Evolutionary conservation across 345 rosid species (phyloP).

Genomic region (Corchorus olitorius): DNA sequence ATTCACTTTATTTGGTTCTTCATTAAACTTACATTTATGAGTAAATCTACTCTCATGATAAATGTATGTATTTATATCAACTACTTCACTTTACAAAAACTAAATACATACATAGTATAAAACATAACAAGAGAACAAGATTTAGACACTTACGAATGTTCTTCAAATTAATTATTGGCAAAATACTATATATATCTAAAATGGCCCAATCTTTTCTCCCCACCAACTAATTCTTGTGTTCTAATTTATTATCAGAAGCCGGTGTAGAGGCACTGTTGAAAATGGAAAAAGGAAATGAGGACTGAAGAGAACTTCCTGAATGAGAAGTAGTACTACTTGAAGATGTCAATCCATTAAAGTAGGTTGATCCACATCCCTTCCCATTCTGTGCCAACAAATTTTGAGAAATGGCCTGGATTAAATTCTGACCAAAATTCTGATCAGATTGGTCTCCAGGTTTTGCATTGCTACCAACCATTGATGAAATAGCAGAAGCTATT

Average conservation of each 20-base stretch:
- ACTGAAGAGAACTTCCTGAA: constrained; percentile 30
- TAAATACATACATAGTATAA: not conserved
- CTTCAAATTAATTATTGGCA: constrained; percentile 10
- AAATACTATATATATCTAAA: constrained; percentile 1
- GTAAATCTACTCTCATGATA: no score
- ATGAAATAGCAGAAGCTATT: constrained; percentile 72
- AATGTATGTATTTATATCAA: no score
- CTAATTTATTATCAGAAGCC: constrained; percentile 35
- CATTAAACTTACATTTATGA: no score
- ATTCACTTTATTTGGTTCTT: no score
- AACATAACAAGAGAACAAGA: constrained; percentile 12
- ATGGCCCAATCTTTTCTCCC: not conserved
- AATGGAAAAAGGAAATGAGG: constrained; percentile 50
- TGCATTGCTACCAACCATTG: constrained; percentile 52
- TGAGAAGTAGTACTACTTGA: constrained; percentile 19
- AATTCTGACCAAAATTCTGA: constrained; percentile 24
- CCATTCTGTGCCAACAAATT: constrained; percentile 32
- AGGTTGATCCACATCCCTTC: constrained; percentile 52
- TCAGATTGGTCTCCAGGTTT: constrained; percentile 26
- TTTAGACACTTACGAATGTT: not conserved
- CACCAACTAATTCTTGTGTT: constrained; percentile 39
- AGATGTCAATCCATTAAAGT: constrained; percentile 51
- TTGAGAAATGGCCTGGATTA: constrained; percentile 20
- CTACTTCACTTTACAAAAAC: no score
- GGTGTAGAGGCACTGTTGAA: constrained; percentile 43